Conservation (phyloP, 768 basidiomycete species). For the Phaffia australis region DNA sequence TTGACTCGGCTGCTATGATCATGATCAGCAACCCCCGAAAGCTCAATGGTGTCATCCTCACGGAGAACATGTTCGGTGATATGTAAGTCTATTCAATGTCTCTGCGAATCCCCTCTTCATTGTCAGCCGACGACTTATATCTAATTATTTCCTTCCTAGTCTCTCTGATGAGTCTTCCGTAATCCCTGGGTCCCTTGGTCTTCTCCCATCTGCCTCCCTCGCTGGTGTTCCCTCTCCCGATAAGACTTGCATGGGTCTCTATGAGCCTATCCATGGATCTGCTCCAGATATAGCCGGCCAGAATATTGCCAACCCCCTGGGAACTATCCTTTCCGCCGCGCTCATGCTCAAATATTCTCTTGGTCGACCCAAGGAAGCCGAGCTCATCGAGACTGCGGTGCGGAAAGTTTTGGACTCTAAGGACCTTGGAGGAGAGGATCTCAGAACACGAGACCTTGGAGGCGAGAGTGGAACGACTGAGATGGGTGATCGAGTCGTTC, state of each 20-base stretch:
- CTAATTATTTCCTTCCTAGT: constrained; percentile 42
- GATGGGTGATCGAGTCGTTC: constrained; percentile 72
- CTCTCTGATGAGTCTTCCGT: constrained; percentile 94
- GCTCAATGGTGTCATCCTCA: constrained; percentile 88
- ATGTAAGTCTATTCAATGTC: constrained; percentile 54
- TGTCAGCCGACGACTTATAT: background rate
- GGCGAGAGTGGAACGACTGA: constrained; percentile 64
- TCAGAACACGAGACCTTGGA: constrained; percentile 77
- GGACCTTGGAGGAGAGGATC: constrained; percentile 58
- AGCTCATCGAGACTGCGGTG: constrained; percentile 80
- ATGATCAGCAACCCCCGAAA: constrained; percentile 81
- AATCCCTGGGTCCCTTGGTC: constrained; percentile 92
- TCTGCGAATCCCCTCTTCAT: background rate
- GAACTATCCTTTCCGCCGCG: constrained; percentile 86
- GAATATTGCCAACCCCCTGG: constrained; percentile 87
- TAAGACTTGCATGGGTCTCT: constrained; percentile 69
- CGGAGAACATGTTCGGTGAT: constrained; percentile 93
- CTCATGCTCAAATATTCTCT: constrained; percentile 92
- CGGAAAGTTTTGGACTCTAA: constrained; percentile 69
- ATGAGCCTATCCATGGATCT: constrained; percentile 86
- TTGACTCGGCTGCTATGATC: constrained; percentile 93
- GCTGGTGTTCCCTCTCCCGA: constrained; percentile 67
- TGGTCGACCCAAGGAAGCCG: constrained; percentile 71
- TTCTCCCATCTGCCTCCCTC: constrained; percentile 90
- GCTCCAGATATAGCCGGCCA: constrained; percentile 92